These are phyloP conservation scores for Penicillium hesseltinei DNA, from an alignment of 2,329 filamentous ascomycete species.

Conservation along the genomic window DNA sequence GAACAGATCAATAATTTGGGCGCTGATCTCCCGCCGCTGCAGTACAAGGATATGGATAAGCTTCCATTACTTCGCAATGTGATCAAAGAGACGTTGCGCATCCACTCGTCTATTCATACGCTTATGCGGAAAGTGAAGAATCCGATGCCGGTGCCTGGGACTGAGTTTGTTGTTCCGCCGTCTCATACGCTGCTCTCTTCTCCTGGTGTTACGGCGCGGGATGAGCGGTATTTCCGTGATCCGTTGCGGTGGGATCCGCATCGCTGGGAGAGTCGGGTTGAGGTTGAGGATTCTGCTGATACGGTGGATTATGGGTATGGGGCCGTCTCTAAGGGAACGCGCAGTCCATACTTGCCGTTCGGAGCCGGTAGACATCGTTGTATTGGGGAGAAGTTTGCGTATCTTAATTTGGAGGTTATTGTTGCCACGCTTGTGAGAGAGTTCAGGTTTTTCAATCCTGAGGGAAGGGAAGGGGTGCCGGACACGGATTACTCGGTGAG, in stretches of 20 bases:
- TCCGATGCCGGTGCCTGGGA: slow-evolving; percentile 55
- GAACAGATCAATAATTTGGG: slow-evolving; percentile 62
- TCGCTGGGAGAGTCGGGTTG: slow-evolving; percentile 53
- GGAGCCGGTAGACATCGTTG: slow-evolving; percentile 71
- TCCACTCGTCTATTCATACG: slow-evolving; percentile 71
- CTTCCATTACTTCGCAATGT: slow-evolving; percentile 63
- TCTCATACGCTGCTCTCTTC: slow-evolving; percentile 77
- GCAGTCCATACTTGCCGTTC: slow-evolving; percentile 67
- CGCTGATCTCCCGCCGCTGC: slow-evolving; percentile 53
- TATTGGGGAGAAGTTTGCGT: slow-evolving; percentile 75
- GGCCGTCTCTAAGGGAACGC: slow-evolving; percentile 58
- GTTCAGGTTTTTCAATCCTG: slow-evolving; percentile 59
- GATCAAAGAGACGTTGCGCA: slow-evolving; percentile 69
- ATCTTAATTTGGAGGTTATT: slow-evolving; percentile 66
- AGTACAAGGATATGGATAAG: slow-evolving; percentile 59
- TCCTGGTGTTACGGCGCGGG: slow-evolving; percentile 64
- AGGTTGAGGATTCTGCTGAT: slow-evolving; percentile 51
- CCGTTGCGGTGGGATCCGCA: slow-evolving; percentile 61
- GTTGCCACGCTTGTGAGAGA: slow-evolving; percentile 61
- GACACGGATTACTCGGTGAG: slow-evolving; percentile 63
- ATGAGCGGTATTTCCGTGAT: slow-evolving; percentile 61
- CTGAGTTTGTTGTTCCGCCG: slow-evolving; percentile 70
- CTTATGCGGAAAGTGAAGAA: slow-evolving; percentile 71
- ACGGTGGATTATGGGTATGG: slow-evolving; percentile 63
- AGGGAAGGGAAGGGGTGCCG: slow-evolving; percentile 57